Conservation (phyloP, 108 stramenopile genomes). For the Discostella pseudostelligera region DNA sequence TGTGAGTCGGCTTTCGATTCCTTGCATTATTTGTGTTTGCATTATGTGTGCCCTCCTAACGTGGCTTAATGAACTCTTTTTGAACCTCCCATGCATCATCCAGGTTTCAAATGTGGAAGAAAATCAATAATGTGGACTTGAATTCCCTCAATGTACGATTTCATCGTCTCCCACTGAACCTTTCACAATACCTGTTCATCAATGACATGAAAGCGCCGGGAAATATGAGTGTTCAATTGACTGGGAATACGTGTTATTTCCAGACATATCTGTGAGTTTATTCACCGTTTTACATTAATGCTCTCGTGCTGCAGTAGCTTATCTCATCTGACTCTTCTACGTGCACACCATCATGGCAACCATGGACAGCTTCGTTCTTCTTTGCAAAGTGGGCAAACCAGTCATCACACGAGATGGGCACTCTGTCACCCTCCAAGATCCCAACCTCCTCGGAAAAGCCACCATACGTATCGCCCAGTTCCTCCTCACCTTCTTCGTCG, state of each 20-base stretch:
- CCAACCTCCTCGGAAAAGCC: slow-evolving; percentile 33
- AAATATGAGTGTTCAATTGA: slow-evolving; percentile 50
- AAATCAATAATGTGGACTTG: slow-evolving; percentile 36
- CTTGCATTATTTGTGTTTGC: not conserved
- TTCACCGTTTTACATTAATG: not conserved
- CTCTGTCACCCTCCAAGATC: slow-evolving; percentile 31
- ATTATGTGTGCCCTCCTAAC: no score
- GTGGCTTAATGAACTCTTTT: no score
- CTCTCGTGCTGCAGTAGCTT: not conserved
- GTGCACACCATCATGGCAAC: no score
- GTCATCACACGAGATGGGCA: slow-evolving; percentile 25
- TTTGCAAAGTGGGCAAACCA: slow-evolving; percentile 50
- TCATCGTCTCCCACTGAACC: slow-evolving; percentile 26
- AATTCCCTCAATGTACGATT: slow-evolving; percentile 11
- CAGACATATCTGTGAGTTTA: slow-evolving; percentile 47
- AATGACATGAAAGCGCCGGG: slow-evolving; percentile 18
- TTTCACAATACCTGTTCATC: slow-evolving; percentile 46
- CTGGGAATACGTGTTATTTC: slow-evolving; percentile 58
- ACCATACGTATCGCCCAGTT: slow-evolving; percentile 43
- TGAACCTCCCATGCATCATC: not conserved
- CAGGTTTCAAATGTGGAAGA: slow-evolving; percentile 43
- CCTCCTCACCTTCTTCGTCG: slow-evolving; percentile 54
- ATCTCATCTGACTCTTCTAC: not conserved
- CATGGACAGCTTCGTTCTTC: slow-evolving; percentile 37
- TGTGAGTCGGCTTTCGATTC: slow-evolving; percentile 23